Percentiles rank a stretch among this genome's conserved stretches.
phyloP scores from a whole-genome alignment of 345 rosid genomes.

The Hibiscus tridactylites region DNA sequence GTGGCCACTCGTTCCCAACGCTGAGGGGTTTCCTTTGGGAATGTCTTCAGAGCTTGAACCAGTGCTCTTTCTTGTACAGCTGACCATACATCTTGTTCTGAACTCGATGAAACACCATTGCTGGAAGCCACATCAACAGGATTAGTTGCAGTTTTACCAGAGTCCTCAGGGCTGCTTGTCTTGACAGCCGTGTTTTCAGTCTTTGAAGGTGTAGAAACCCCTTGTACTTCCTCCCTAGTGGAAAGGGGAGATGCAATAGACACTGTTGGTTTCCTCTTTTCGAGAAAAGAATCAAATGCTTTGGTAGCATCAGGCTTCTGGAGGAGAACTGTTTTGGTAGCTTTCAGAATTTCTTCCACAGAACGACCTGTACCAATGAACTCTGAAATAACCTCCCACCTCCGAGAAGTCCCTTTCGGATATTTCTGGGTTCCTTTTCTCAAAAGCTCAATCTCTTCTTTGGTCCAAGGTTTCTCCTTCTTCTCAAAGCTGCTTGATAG shows the following conservation, averaged over 20 bases:
- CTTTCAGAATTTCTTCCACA: slow-evolving; percentile 90
- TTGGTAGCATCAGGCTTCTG: slow-evolving; percentile 85
- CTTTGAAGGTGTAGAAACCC: slow-evolving; percentile 21
- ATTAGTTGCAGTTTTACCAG: slow-evolving; percentile 24
- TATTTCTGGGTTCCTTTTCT: slow-evolving; percentile 83
- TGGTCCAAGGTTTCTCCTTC: slow-evolving; percentile 80
- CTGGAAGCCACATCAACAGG: slow-evolving; percentile 23
- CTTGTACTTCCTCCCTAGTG: slow-evolving; percentile 64
- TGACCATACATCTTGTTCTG: slow-evolving; percentile 83
- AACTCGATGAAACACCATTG: slow-evolving; percentile 43
- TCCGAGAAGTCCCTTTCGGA: slow-evolving; percentile 89
- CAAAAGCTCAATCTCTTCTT: slow-evolving; percentile 84
- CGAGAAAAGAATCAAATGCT: slow-evolving; percentile 95
- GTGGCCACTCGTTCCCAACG: slow-evolving; percentile 99
- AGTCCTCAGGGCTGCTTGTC: slow-evolving; percentile 24
- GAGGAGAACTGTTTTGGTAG: slow-evolving; percentile 90
- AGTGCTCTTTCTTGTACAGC: slow-evolving; percentile 90
- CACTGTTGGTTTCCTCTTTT: slow-evolving; percentile 74
- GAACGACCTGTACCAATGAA: slow-evolving; percentile 89
- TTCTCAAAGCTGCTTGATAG: slow-evolving; percentile 34
- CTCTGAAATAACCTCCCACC: slow-evolving; percentile 98
- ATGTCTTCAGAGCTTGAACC: slow-evolving; percentile 91
- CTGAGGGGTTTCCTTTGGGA: slow-evolving; percentile 81
- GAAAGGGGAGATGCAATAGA: slow-evolving; percentile 83
- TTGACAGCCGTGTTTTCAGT: slow-evolving; percentile 19